phyloP scores from a whole-genome alignment of 2,329 filamentous ascomycete species.

The Shiraia sp. region DNA sequence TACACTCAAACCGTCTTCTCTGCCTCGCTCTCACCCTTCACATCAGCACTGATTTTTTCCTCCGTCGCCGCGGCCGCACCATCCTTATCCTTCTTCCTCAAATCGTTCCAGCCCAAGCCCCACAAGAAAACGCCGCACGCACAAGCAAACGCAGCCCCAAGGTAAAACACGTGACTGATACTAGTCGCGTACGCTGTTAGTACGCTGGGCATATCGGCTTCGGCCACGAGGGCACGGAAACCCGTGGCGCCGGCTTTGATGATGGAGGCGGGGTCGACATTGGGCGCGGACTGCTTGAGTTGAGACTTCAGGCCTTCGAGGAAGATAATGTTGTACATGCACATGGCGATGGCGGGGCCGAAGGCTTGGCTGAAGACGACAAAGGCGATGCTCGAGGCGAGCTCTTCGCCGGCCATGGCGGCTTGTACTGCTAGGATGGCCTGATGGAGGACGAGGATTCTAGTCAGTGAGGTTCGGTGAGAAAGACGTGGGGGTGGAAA shows the following conservation, averaged over 20 bases:
- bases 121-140: conserved; percentile 1
- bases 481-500: background rate
- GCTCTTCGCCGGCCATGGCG: background rate
- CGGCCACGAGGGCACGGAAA: conserved; percentile 40
- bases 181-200: conserved; percentile 48
- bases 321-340: conserved; percentile 4
- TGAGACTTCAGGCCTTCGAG: background rate
- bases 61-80: background rate
- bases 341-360: conserved; percentile 22
- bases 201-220: conserved; percentile 43
- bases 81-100: conserved; percentile 3
- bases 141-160: conserved; percentile 33
- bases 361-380: conserved; percentile 37
- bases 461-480: background rate
- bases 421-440: conserved; percentile 3
- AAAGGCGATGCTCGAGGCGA: conserved; percentile 32
- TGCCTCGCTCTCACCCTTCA: too few relatives aligned
- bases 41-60: too few relatives aligned
- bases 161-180: conserved; percentile 47
- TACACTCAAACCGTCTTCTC: too few relatives aligned
- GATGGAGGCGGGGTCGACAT: conserved; percentile 35
- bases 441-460: background rate
- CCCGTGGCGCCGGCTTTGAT: conserved; percentile 51
- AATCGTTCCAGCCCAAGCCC: conserved; percentile 7
- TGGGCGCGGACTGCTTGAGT: conserved; percentile 36